These are phyloP conservation scores for Acacia pycnantha DNA, from an alignment of 331 rosid genomes.

Conservation along the genomic window DNA sequence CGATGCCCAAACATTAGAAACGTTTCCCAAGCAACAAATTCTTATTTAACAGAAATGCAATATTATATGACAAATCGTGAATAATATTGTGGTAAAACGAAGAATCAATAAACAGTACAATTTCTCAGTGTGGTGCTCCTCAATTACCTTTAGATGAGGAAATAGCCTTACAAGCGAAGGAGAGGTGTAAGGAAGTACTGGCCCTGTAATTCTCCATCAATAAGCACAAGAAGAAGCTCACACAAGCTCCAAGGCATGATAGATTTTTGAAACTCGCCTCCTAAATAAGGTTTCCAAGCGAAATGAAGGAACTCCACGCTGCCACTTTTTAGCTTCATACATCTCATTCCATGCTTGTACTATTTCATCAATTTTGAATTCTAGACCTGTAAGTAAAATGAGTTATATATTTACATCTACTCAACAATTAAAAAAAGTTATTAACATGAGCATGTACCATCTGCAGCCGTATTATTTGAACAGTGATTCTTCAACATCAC, in stretches of 20 bases:
- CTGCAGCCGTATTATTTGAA: conserved; percentile 53
- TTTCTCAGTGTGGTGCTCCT: background rate
- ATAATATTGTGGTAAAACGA: background rate
- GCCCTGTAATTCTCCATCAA: conserved; percentile 20
- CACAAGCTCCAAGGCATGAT: conserved; percentile 62
- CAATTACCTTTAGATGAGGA: conserved; percentile 43
- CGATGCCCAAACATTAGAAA: background rate
- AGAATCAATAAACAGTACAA: background rate
- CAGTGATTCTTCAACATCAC: conserved; percentile 76
- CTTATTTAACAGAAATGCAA: background rate
- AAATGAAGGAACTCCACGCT: conserved; percentile 67
- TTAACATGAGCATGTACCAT: conserved; percentile 44
- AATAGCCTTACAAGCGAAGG: conserved; percentile 28
- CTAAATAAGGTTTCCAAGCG: conserved; percentile 76
- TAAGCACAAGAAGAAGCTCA: conserved; percentile 31
- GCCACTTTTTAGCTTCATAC: conserved; percentile 71
- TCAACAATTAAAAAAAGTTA: background rate
- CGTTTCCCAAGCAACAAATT: conserved; percentile 6
- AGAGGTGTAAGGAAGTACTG: conserved; percentile 24
- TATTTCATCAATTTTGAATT: conserved; percentile 74
- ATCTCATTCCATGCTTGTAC: conserved; percentile 81
- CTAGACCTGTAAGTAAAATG: conserved; percentile 48
- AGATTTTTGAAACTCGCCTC: conserved; percentile 59
- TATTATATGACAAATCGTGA: background rate
- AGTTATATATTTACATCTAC: conserved; percentile 3